phyloP scores from a whole-genome alignment of 306 rosid species.

The Medicago arabica region DNA sequence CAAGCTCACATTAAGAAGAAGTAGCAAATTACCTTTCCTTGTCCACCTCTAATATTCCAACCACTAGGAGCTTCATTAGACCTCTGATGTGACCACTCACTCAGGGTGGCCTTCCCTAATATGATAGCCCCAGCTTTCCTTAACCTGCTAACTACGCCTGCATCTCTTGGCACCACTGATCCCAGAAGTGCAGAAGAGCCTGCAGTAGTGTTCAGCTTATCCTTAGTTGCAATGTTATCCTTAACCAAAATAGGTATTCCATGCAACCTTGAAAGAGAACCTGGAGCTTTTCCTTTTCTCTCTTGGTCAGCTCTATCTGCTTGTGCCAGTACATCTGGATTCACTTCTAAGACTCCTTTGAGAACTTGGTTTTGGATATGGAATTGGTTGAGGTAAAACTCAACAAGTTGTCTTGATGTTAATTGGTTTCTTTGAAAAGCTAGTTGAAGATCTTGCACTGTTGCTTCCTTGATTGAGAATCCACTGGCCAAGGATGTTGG shows the following conservation, averaged over 20 bases:
- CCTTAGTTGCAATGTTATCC: constrained; percentile 75
- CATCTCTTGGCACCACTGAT: constrained; percentile 66
- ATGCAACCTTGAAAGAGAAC: constrained; percentile 47
- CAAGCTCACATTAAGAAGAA: no score
- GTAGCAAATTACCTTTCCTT: constrained; percentile 53
- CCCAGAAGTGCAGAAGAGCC: constrained; percentile 70
- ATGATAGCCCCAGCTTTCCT: constrained; percentile 76
- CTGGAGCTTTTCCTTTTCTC: constrained; percentile 30
- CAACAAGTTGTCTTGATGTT: constrained; percentile 64
- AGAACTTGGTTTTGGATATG: constrained; percentile 49
- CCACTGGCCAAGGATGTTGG: neutral
- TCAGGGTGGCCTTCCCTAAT: constrained; percentile 67
- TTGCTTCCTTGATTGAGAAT: constrained; percentile 61
- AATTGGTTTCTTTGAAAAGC: constrained; percentile 58
- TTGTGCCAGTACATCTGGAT: constrained; percentile 60
- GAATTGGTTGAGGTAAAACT: constrained; percentile 58
- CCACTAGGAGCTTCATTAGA: constrained; percentile 40
- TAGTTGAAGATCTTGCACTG: constrained; percentile 52
- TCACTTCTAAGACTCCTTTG: constrained; percentile 58
- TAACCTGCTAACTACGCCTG: constrained; percentile 61
- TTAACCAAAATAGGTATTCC: constrained; percentile 73
- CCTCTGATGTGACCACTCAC: constrained; percentile 61
- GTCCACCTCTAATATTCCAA: constrained; percentile 64
- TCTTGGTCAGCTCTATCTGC: constrained; percentile 60
- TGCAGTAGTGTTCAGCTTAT: constrained; percentile 67